Conservation (phyloP, 495 filamentous ascomycete species). For the Annulohypoxylon stygium region DNA sequence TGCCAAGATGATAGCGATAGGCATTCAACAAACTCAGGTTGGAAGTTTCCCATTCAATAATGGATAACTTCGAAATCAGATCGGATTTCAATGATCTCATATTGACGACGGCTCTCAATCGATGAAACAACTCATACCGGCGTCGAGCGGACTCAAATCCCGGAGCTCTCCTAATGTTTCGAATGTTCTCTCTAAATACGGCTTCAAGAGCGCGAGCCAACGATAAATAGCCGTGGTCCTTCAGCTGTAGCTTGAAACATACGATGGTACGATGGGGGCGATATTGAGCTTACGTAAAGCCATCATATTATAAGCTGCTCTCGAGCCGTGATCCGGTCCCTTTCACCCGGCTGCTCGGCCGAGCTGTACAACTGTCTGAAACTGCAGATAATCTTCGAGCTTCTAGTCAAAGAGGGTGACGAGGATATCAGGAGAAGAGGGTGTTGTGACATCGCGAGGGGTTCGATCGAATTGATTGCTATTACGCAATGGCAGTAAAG, state of each 20-base stretch:
- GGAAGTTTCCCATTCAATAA: too few species aligned
- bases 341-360: background rate
- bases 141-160: background rate
- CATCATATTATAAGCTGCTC: background rate
- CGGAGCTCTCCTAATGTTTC: background rate
- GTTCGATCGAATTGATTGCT: background rate
- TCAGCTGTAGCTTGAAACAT: background rate
- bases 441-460: background rate
- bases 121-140: background rate
- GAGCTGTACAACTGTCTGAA: background rate
- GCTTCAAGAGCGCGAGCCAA: background rate
- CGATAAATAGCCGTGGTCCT: background rate
- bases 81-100: background rate
- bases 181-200: too few species aligned
- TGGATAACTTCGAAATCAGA: background rate
- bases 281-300: background rate
- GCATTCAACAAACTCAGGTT: too few species aligned
- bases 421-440: background rate
- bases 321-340: background rate
- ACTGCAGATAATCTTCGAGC: background rate
- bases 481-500: background rate
- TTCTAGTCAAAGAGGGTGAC: background rate
- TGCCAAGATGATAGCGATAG: background rate
- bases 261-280: background rate
- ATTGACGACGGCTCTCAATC: background rate